Percentiles rank a stretch among this genome's conserved stretches.
Evolutionary conservation across 73 alveolate species (phyloP).

Genomic region (Symbiodinium natans): DNA sequence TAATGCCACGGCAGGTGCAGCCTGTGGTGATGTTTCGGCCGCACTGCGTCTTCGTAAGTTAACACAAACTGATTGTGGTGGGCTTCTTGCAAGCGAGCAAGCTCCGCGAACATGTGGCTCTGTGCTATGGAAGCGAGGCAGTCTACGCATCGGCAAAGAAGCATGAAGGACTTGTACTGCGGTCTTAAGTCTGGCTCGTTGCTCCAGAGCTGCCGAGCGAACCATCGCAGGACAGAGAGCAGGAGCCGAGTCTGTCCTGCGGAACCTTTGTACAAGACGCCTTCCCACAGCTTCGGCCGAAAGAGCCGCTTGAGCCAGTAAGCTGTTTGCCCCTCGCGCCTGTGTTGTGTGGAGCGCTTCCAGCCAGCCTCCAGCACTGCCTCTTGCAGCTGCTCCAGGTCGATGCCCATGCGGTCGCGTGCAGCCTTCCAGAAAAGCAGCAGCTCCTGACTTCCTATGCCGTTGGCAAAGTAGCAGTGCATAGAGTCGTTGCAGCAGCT

Average conservation of each 20-base stretch:
- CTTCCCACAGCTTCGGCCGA: neutral
- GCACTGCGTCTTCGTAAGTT: no score
- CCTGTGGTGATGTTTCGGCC: no score
- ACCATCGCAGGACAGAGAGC: neutral
- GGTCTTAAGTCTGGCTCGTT: no score
- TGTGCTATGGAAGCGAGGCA: no score
- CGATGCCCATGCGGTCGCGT: neutral
- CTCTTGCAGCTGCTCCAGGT: neutral
- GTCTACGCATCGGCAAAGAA: no score
- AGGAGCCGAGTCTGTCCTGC: neutral
- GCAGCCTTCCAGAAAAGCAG: neutral
- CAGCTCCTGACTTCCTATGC: neutral
- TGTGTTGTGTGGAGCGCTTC: neutral
- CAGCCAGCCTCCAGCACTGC: neutral
- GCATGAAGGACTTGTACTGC: no score
- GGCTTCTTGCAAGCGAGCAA: no score
- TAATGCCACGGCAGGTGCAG: no score
- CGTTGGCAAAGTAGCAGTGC: conserved; percentile 25
- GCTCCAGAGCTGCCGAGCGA: neutral
- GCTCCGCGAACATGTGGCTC: no score
- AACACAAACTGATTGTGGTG: no score
- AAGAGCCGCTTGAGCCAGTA: neutral
- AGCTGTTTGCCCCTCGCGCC: neutral
- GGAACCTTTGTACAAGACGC: neutral
- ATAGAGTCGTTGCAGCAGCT: neutral